Evolutionary conservation across 768 basidiomycete genomes (phyloP).

Genomic region (Tricholoma sp.): DNA sequence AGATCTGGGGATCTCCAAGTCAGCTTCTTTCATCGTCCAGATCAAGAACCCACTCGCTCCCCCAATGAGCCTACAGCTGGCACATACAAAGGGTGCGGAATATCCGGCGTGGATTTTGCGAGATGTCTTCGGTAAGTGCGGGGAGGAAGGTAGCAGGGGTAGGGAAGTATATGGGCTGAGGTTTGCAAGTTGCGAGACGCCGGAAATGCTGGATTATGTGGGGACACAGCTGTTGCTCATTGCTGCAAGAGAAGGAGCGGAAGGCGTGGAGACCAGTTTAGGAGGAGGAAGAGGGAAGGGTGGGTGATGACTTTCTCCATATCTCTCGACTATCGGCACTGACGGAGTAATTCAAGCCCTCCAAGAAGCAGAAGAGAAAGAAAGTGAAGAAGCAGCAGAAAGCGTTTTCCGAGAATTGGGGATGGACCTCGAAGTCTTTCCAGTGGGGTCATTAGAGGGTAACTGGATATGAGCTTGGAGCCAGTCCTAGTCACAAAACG

Average conservation of each 20-base stretch:
- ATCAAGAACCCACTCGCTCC: conserved; percentile 57
- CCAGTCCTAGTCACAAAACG: too few species aligned
- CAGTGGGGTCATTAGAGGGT: conserved; percentile 44
- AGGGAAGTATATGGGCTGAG: conserved; percentile 40
- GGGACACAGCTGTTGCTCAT: conserved; percentile 53
- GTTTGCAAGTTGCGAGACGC: conserved; percentile 46
- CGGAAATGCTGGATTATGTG: conserved; percentile 49
- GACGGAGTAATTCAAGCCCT: conserved; percentile 29
- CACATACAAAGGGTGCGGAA: conserved; percentile 30
- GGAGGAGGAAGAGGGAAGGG: conserved; percentile 50
- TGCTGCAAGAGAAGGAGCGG: conserved; percentile 42
- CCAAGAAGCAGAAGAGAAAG: conserved; percentile 31
- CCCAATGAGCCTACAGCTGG: conserved; percentile 26
- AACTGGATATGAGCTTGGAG: conserved; percentile 37
- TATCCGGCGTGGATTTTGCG: conserved; percentile 45
- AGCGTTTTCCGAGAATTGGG: conserved; percentile 43
- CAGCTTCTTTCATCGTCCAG: conserved; percentile 53
- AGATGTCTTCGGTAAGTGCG: conserved; percentile 40
- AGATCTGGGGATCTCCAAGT: conserved; percentile 46
- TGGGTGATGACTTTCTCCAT: too few species aligned
- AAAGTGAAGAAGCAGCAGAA: conserved; percentile 33
- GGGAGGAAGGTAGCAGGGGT: conserved; percentile 15
- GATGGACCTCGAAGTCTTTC: conserved; percentile 34
- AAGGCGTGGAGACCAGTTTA: conserved; percentile 43
- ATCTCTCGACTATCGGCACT: too few species aligned